phyloP scores from a whole-genome alignment of 1,284 basidiomycete species.

The Anthracocystis walkeri region DNA sequence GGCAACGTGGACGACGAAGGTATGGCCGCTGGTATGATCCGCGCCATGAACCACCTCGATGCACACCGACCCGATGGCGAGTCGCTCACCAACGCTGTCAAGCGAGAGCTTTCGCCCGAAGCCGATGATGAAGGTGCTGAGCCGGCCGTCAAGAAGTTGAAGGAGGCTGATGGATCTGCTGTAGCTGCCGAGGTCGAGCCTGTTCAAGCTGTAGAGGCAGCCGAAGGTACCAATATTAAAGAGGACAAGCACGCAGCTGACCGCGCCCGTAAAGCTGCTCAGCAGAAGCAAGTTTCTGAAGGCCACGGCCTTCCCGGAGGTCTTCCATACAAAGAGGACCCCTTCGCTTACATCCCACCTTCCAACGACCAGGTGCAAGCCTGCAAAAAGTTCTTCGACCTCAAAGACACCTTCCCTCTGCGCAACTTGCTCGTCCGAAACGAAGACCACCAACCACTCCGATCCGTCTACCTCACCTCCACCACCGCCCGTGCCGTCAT shows the following conservation, averaged over 20 bases:
- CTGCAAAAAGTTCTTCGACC: constrained; percentile 78
- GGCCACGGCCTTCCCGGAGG: constrained; percentile 59
- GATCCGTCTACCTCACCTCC: constrained; percentile 91
- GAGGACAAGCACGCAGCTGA: constrained; percentile 61
- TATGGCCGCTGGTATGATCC: constrained; percentile 66
- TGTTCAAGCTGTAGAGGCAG: constrained; percentile 13
- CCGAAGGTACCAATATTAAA: constrained; percentile 35
- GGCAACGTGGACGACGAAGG: constrained; percentile 56
- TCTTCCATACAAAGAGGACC: constrained; percentile 67
- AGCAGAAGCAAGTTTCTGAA: constrained; percentile 42
- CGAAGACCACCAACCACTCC: constrained; percentile 79
- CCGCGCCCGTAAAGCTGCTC: constrained; percentile 44
- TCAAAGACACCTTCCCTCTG: constrained; percentile 80
- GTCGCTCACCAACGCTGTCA: constrained; percentile 22
- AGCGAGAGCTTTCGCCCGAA: constrained; percentile 44
- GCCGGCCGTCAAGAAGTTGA: constrained; percentile 52
- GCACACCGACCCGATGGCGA: constrained; percentile 35
- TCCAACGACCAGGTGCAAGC: constrained; percentile 56
- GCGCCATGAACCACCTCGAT: constrained; percentile 60
- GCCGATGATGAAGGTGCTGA: constrained; percentile 34
- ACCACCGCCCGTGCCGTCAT: constrained; percentile 81
- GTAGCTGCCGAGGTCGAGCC: constrained; percentile 11
- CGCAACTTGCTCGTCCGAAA: constrained; percentile 88
- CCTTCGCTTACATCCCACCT: constrained; percentile 59
- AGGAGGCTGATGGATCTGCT: constrained; percentile 30